Evolutionary conservation across 2,329 filamentous ascomycete species (phyloP).

Genomic region (Volutella citrinella): DNA sequence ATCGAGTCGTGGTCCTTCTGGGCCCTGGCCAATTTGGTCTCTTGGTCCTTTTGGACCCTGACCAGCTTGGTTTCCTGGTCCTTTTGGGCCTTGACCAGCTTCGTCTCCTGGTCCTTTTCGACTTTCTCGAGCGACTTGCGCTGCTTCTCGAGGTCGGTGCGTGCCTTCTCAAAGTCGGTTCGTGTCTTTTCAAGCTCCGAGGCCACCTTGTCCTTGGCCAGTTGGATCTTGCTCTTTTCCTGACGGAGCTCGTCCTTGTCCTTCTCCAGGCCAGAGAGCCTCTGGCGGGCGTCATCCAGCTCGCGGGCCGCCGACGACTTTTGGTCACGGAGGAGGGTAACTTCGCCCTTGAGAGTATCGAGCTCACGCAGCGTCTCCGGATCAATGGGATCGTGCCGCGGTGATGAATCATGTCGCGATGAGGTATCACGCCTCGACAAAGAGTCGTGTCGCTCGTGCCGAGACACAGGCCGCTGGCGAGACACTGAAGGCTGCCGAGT

Average conservation of each 20-base stretch:
- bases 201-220: constrained; percentile 18
- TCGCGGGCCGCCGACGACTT: constrained; percentile 21
- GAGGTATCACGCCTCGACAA: too few species aligned
- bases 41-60: constrained; percentile 14
- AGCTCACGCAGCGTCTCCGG: constrained; percentile 14
- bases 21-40: constrained; percentile 16
- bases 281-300: constrained; percentile 20
- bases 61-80: not conserved
- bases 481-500: not conserved
- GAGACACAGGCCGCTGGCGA: too few species aligned
- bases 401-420: too few species aligned
- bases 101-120: constrained; percentile 6
- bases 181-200: constrained; percentile 16
- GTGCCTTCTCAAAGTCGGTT: constrained; percentile 15
- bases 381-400: constrained; percentile 2
- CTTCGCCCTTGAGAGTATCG: constrained; percentile 20
- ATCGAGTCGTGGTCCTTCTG: constrained; percentile 19
- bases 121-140: constrained; percentile 17
- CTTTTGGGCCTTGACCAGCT: constrained; percentile 5
- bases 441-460: too few species aligned
- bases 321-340: constrained; percentile 18
- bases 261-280: constrained; percentile 19
- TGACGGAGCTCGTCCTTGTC: constrained; percentile 24
- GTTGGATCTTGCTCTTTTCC: constrained; percentile 22
- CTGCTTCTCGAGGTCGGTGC: constrained; percentile 17